phyloP scores from a whole-genome alignment of 345 rosid genomes.

The Rhodamnia rubescens region DNA sequence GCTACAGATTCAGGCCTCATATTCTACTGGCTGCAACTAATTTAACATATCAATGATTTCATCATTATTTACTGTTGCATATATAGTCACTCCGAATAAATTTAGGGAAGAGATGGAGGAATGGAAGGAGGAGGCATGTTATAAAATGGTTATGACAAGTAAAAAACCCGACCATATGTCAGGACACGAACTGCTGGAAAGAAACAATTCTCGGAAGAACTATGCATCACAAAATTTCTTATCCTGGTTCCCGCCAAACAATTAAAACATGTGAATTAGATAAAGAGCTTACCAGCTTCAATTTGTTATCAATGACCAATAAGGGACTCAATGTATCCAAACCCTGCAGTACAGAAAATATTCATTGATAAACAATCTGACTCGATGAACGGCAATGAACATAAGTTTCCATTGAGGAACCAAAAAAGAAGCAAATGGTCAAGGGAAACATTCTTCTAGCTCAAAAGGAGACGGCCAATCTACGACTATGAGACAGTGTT shows the following conservation, averaged over 20 bases:
- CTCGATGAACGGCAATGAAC: not conserved
- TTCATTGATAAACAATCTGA: not conserved
- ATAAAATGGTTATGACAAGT: not conserved
- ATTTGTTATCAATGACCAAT: constrained; percentile 33
- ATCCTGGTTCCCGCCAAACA: not conserved
- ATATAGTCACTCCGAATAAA: not conserved
- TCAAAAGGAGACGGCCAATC: not conserved
- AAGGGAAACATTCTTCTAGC: not conserved
- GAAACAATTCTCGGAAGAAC: not conserved
- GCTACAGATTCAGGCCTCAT: not conserved
- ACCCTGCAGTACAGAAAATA: constrained; percentile 25
- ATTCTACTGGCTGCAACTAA: not conserved
- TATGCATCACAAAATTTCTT: not conserved
- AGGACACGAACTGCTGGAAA: not conserved
- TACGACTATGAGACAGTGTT: not conserved
- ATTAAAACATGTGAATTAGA: not conserved
- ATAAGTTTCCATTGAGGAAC: not conserved
- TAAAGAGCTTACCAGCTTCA: constrained; percentile 40
- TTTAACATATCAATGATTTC: not conserved
- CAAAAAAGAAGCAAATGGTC: not conserved
- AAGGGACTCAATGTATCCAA: constrained; percentile 43
- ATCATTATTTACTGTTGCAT: not conserved
- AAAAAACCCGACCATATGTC: not conserved
- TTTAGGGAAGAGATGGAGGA: not conserved
- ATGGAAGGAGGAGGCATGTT: not conserved